Evolutionary conservation across 495 filamentous ascomycete species (phyloP).

Genomic region (Tuber brumale): DNA sequence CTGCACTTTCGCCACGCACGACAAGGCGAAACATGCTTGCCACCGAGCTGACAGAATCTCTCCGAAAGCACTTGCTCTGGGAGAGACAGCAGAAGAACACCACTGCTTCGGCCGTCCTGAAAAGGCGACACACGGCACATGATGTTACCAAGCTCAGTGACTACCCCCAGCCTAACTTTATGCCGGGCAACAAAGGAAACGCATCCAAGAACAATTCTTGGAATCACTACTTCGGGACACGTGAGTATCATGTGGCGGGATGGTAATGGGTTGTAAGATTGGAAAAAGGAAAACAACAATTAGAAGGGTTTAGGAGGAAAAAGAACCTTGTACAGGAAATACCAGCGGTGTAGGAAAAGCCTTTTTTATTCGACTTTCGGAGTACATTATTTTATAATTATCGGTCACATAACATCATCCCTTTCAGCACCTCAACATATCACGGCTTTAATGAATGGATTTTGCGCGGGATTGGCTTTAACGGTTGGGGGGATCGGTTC

Average conservation of each 20-base stretch:
- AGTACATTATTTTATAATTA: constrained; percentile 41
- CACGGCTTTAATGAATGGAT: constrained; percentile 43
- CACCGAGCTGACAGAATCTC: constrained; percentile 78
- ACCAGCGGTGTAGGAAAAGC: not conserved
- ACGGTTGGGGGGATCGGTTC: constrained; percentile 21
- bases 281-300: constrained; percentile 29
- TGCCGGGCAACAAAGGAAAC: constrained; percentile 44
- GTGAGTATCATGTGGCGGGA: constrained; percentile 64
- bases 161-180: constrained; percentile 34
- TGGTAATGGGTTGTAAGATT: constrained; percentile 49
- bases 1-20: constrained; percentile 74
- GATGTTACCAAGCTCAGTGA: constrained; percentile 39
- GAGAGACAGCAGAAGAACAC: constrained; percentile 85
- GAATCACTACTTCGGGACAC: constrained; percentile 60
- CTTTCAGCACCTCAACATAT: constrained; percentile 39
- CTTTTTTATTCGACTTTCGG: not conserved
- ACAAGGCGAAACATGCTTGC: constrained; percentile 96
- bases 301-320: constrained; percentile 11
- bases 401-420: constrained; percentile 43
- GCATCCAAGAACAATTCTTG: constrained; percentile 55
- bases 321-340: constrained; percentile 10
- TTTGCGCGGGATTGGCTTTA: constrained; percentile 19
- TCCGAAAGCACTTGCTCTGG: constrained; percentile 73
- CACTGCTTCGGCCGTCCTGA: constrained; percentile 78
- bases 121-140: constrained; percentile 84